Evolutionary conservation across 2,329 filamentous ascomycete species (phyloP).

Genomic region (Geosmithia putterillii): DNA sequence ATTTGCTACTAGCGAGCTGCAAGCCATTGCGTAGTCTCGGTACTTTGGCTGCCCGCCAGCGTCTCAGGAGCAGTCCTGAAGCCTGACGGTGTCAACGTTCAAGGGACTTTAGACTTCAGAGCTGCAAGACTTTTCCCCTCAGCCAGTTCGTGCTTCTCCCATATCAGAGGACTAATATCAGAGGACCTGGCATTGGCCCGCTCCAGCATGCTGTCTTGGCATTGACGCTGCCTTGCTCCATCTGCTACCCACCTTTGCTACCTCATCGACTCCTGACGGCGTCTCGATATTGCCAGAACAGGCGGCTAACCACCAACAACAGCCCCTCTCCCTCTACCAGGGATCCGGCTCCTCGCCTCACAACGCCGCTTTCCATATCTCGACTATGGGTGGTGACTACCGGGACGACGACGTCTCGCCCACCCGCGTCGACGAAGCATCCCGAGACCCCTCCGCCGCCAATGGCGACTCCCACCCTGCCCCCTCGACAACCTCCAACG

Average conservation of each 20-base stretch:
- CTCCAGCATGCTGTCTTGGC: not conserved
- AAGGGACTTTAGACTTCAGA: not conserved
- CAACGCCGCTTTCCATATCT: not conserved
- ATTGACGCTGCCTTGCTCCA: not conserved
- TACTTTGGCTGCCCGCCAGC: not conserved
- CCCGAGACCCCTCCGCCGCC: not conserved
- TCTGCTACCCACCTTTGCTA: not conserved
- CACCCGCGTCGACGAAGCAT: not conserved
- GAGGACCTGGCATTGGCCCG: not conserved
- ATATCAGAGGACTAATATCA: not conserved
- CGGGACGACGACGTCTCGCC: not conserved
- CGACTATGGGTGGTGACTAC: not conserved
- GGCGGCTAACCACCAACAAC: too few relatives aligned
- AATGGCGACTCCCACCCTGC: not conserved
- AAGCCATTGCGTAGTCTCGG: too few relatives aligned
- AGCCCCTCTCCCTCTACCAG: not conserved
- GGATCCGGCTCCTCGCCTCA: not conserved
- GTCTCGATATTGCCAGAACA: not conserved
- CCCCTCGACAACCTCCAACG: constrained; percentile 1
- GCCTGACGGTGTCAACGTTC: not conserved
- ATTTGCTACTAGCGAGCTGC: not conserved
- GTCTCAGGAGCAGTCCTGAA: not conserved
- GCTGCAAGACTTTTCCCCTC: not conserved
- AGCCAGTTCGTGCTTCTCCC: not conserved
- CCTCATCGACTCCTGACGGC: not conserved